phyloP scores from a whole-genome alignment of 306 rosid genomes.

The Vigna nakashimae region DNA sequence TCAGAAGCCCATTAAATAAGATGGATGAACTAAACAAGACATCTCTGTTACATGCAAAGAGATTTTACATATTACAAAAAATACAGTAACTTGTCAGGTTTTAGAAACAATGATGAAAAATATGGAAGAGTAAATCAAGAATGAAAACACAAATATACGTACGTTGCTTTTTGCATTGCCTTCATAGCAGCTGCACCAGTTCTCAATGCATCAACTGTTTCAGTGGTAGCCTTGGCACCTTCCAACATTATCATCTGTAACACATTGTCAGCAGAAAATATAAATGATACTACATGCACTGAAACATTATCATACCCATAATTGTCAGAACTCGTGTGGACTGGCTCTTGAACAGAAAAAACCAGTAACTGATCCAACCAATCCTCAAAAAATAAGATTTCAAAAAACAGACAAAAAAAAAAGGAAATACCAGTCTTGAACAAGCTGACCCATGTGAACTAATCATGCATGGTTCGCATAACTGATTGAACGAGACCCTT shows the following conservation, averaged over 20 bases:
- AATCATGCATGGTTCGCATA: background rate
- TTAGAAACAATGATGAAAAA: constrained; percentile 19
- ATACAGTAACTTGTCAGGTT: background rate
- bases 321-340: background rate
- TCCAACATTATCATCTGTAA: constrained; percentile 96
- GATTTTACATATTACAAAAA: background rate
- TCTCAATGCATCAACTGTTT: constrained; percentile 97
- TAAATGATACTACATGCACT: constrained; percentile 17
- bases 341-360: background rate
- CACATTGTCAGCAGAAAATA: constrained; percentile 24
- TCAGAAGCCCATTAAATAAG: constrained; percentile 22
- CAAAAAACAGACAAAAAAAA: background rate
- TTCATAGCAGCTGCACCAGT: constrained; percentile 98
- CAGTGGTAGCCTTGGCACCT: constrained; percentile 99
- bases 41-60: background rate
- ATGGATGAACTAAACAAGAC: constrained; percentile 3
- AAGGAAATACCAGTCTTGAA: constrained; percentile 7
- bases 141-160: constrained; percentile 34
- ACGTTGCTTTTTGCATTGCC: constrained; percentile 99
- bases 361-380: constrained; percentile 7
- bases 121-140: background rate
- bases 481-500: background rate
- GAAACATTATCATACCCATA: background rate
- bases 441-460: constrained; percentile 9
- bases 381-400: background rate